These are phyloP conservation scores for Salvia rosmarinus DNA, from an alignment of 257 asterid species.

Conservation along the genomic window DNA sequence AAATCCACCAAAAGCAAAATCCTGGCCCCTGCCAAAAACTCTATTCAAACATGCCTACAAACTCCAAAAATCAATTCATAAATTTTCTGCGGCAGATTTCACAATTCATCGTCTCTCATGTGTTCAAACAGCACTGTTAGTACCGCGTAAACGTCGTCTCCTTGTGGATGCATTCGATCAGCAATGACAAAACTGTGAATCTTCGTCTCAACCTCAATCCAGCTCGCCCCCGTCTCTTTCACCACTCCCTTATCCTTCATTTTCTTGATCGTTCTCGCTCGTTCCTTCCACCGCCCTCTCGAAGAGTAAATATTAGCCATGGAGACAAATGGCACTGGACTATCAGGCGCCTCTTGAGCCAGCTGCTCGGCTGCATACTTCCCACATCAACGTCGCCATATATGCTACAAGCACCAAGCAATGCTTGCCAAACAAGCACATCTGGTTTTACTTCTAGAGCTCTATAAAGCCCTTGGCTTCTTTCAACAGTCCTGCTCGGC, in stretches of 20 bases:
- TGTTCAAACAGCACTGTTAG: conserved; percentile 52
- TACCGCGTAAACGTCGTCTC: conserved; percentile 41
- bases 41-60: too few species aligned
- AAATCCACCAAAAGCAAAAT: neutral
- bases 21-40: neutral
- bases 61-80: conserved; percentile 2
- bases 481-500: conserved; percentile 71
- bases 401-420: conserved; percentile 77
- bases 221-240: conserved; percentile 76
- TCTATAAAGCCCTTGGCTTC: conserved; percentile 74
- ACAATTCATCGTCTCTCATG: conserved; percentile 56
- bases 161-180: conserved; percentile 67
- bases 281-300: conserved; percentile 73
- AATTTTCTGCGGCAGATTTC: neutral
- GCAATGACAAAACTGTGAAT: conserved; percentile 70
- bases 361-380: conserved; percentile 71
- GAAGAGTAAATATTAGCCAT: conserved; percentile 82
- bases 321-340: conserved; percentile 58
- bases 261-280: conserved; percentile 61
- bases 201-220: conserved; percentile 73
- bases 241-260: conserved; percentile 70
- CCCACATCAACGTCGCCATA: conserved; percentile 59
- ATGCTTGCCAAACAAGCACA: conserved; percentile 74
- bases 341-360: conserved; percentile 54
- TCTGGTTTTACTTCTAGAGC: conserved; percentile 58